These are phyloP conservation scores for Tripidium arundinaceum DNA, from an alignment of 202 grass and related monocot genomes.

Conservation along the genomic window DNA sequence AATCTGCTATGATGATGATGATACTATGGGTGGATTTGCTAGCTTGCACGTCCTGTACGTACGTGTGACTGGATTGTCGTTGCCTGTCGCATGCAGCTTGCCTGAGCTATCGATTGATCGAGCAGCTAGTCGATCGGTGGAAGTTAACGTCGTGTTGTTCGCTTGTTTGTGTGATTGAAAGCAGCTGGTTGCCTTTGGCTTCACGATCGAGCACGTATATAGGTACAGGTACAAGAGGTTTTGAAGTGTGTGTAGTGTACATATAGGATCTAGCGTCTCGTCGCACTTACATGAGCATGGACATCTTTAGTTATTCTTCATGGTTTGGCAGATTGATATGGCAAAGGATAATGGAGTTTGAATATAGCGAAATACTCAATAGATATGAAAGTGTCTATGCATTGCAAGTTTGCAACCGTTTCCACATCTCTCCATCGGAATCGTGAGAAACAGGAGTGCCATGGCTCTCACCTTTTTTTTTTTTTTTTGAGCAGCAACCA, in stretches of 20 bases:
- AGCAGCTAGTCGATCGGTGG: neutral
- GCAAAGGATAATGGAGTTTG: neutral
- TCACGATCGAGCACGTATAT: too few species aligned
- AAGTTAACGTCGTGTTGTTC: neutral
- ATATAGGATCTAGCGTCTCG: neutral
- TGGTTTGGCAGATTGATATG: neutral
- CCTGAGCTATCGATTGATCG: neutral
- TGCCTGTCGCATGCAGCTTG: neutral
- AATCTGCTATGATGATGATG: neutral
- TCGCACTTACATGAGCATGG: neutral
- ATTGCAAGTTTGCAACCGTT: neutral
- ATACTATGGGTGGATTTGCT: neutral
- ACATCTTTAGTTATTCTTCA: neutral
- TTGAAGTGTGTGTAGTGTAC: neutral
- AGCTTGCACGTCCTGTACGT: neutral
- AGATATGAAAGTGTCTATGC: neutral
- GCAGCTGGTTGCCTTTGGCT: neutral
- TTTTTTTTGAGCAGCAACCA: too few species aligned
- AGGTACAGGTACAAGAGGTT: neutral
- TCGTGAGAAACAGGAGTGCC: neutral
- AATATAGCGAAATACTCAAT: neutral
- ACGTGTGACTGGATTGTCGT: neutral
- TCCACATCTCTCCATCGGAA: neutral
- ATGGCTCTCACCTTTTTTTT: too few species aligned
- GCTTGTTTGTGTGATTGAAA: neutral